These are phyloP conservation scores for Massarina eburnea DNA, from an alignment of 2,329 filamentous ascomycete species.

Conservation along the genomic window DNA sequence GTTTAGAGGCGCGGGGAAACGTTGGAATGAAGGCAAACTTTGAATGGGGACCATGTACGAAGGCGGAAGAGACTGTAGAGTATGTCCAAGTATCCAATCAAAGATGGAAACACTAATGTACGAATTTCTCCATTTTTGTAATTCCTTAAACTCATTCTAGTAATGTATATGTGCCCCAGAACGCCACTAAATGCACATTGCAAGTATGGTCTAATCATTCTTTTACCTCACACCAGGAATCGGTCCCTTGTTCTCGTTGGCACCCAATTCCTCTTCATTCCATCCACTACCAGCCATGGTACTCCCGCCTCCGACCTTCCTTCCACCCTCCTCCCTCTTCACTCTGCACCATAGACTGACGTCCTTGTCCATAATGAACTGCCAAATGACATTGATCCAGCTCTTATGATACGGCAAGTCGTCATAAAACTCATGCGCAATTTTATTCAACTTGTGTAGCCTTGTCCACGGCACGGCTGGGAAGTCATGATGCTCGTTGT, in stretches of 20 bases:
- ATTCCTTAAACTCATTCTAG: too few species aligned
- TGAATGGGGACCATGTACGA: too few species aligned
- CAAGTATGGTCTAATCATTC: not conserved
- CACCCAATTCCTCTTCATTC: conserved; percentile 52
- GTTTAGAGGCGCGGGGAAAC: too few species aligned
- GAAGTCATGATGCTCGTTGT: conserved; percentile 99
- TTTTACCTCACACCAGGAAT: conserved; percentile 40
- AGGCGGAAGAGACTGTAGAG: too few species aligned
- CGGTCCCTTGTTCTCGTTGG: conserved; percentile 51
- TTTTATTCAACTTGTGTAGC: conserved; percentile 72
- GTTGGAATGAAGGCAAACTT: too few species aligned
- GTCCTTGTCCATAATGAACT: conserved; percentile 87
- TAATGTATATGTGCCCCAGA: not conserved
- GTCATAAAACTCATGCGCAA: conserved; percentile 89
- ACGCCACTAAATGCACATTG: not conserved
- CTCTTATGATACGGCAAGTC: conserved; percentile 83
- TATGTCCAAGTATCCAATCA: too few species aligned
- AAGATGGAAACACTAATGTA: too few species aligned
- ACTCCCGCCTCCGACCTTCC: conserved; percentile 54
- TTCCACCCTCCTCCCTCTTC: conserved; percentile 80
- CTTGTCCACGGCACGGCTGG: conserved; percentile 94
- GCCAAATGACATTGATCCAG: conserved; percentile 93
- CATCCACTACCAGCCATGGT: conserved; percentile 36
- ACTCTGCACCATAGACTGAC: conserved; percentile 91
- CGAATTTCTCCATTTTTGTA: too few species aligned